Evolutionary conservation across 2,329 filamentous ascomycete species (phyloP).

Genomic region (Pezicula radicicola): DNA sequence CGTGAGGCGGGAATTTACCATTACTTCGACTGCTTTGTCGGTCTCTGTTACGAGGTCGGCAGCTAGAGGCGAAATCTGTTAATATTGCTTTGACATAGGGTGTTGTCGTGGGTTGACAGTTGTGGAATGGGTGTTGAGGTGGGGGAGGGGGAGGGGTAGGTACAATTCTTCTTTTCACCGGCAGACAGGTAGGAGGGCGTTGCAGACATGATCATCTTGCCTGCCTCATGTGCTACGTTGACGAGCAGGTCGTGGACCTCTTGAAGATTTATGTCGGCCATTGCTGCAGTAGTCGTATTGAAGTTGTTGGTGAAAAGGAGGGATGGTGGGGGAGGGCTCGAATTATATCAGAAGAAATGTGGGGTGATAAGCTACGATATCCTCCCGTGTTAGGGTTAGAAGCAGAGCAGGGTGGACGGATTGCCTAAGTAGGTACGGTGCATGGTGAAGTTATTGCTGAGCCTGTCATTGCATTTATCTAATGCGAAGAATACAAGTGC

Average conservation of each 20-base stretch:
- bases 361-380: not conserved
- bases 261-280: slow-evolving; percentile 57
- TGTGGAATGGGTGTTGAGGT: not conserved
- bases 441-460: too few species aligned
- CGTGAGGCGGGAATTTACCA: slow-evolving; percentile 52
- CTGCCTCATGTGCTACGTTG: slow-evolving; percentile 59
- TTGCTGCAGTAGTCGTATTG: slow-evolving; percentile 22
- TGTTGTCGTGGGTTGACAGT: slow-evolving; percentile 3
- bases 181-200: slow-evolving; percentile 55
- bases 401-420: too few species aligned
- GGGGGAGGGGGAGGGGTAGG: slow-evolving; percentile 6
- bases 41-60: slow-evolving; percentile 68
- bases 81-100: not conserved
- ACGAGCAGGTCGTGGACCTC: slow-evolving; percentile 61
- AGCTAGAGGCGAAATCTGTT: slow-evolving; percentile 37
- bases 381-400: too few species aligned
- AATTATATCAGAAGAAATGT: too few species aligned
- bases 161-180: slow-evolving; percentile 63
- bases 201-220: slow-evolving; percentile 59
- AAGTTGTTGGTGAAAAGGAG: not conserved
- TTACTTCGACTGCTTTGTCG: slow-evolving; percentile 62
- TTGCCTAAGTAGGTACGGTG: too few species aligned
- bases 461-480: too few species aligned
- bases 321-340: not conserved
- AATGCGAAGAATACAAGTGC: too few species aligned